Conservation (phyloP, 140 eudicot genomes). For the Bidens hawaiensis region DNA sequence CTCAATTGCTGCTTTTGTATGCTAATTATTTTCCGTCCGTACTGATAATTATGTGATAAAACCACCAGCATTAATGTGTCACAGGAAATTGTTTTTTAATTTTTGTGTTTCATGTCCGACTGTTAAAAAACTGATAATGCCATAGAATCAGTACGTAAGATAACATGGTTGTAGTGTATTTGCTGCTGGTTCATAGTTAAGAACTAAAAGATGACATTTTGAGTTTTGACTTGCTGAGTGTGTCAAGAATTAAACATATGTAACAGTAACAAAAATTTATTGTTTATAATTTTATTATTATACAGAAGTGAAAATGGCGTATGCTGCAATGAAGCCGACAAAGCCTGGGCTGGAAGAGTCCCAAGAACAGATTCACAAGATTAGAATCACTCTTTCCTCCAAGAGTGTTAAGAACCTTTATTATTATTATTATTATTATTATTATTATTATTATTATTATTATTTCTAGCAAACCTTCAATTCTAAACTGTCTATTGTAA, state of each 20-base stretch:
- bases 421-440: no score
- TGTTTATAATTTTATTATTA: neutral
- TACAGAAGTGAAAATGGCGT: conserved; percentile 30
- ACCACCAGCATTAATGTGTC: no score
- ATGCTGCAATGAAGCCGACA: conserved; percentile 41
- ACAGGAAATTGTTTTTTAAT: neutral
- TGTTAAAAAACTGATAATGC: neutral
- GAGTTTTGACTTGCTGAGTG: neutral
- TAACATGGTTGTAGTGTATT: no score
- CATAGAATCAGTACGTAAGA: no score
- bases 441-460: no score
- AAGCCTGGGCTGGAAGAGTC: conserved; percentile 38
- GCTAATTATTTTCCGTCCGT: no score
- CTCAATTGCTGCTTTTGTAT: neutral
- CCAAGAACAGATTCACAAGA: conserved; percentile 36
- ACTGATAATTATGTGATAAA: neutral
- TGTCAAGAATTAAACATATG: neutral
- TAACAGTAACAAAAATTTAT: no score
- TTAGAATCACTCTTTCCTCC: conserved; percentile 38
- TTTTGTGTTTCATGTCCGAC: neutral
- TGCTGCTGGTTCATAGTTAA: no score
- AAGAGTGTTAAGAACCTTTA: conserved; percentile 38
- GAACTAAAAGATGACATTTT: neutral
- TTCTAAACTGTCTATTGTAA: no score
- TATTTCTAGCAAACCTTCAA: no score